Percentiles rank a stretch among this genome's conserved stretches.
Evolutionary conservation across 2,329 filamentous ascomycete genomes (phyloP).

Genomic region (Bipolaris cookei): DNA sequence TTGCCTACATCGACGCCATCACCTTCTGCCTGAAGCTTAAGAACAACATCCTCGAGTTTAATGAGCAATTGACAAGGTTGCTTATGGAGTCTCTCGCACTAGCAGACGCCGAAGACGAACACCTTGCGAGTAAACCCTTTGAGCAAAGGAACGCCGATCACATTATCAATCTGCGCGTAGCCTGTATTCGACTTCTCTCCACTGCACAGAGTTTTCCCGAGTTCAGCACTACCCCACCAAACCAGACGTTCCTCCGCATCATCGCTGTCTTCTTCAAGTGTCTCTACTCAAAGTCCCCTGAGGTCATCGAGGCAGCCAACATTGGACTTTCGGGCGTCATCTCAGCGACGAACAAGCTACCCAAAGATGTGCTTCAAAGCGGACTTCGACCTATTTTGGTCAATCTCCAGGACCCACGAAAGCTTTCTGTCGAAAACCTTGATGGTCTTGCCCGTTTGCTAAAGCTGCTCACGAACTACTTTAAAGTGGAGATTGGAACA

Average conservation of each 20-base stretch:
- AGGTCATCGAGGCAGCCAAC: slow-evolving; percentile 93
- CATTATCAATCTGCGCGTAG: slow-evolving; percentile 88
- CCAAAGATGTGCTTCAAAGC: slow-evolving; percentile 93
- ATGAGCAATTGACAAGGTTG: slow-evolving; percentile 86
- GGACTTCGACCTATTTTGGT: slow-evolving; percentile 94
- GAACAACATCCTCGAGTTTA: slow-evolving; percentile 86
- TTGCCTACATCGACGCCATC: slow-evolving; percentile 97
- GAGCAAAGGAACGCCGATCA: slow-evolving; percentile 96
- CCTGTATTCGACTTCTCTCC: slow-evolving; percentile 90
- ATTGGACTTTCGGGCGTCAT: slow-evolving; percentile 87
- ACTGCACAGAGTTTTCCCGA: slow-evolving; percentile 94
- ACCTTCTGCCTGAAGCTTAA: slow-evolving; percentile 93
- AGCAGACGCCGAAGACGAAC: slow-evolving; percentile 93
- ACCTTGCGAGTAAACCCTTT: slow-evolving; percentile 79
- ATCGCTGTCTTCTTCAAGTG: slow-evolving; percentile 98
- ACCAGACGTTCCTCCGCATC: slow-evolving; percentile 67
- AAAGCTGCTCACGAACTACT: slow-evolving; percentile 94
- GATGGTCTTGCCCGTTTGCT: slow-evolving; percentile 89
- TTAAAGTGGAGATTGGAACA: slow-evolving; percentile 97
- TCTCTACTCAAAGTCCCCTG: slow-evolving; percentile 88
- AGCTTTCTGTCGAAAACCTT: slow-evolving; percentile 84
- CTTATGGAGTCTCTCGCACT: slow-evolving; percentile 92
- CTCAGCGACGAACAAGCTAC: slow-evolving; percentile 85
- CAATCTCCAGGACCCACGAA: slow-evolving; percentile 91
- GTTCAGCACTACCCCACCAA: slow-evolving; percentile 77